Base-by-base conservation (phyloP, 176 grass and related monocot species). In the Leersia perrieri region DNA sequence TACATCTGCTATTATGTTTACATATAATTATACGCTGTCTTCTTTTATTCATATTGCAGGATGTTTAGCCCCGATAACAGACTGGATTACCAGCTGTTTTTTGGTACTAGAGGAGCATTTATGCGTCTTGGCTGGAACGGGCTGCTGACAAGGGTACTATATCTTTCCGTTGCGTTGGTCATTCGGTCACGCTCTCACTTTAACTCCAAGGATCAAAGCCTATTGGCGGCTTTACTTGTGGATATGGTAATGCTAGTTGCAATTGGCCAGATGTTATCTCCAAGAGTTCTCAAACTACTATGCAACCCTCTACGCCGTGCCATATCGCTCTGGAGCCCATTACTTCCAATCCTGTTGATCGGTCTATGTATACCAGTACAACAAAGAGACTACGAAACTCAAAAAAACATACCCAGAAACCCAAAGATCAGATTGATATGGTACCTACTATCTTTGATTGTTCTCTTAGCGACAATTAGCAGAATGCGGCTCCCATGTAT, bases 21-120 rank as follows among this genome's bases (percentile, higher is more conserved):
- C 10, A 4, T 4, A 69, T 40, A 10, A 40, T 44, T 16, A 3
- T 9, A 29, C 9, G 6, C 1, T 49, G 27, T 10, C 11, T 18
- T 8, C 3, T 34, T 57, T 74, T 33, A 32, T 8, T 33, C 33
- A 3, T 74, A 12, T 8, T 78, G 14, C 62, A 79, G 76, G 63
- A 79, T 79, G 30, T 67, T 79, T n/a, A 53, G 12, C 62, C 12
- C 3, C 41, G 66, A 27, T 7, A 79, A 47, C 28, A 78, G 11
- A 4, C 20, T 18, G 4, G 76, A 79, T 67, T 79, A 79, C 63
- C 76, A 79, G 27, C 16, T 79, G 1, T 67, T 79, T 41, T 79
- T 67, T 14, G 1, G 13, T 3, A 79, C 22, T 0, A 67, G 27
- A 67, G 76, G 76, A 3, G 76, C 63, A 18, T 53, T 79, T 9